These are phyloP conservation scores for Monosporascus cannonballus DNA, from an alignment of 2,329 filamentous ascomycete species.

Conservation along the genomic window DNA sequence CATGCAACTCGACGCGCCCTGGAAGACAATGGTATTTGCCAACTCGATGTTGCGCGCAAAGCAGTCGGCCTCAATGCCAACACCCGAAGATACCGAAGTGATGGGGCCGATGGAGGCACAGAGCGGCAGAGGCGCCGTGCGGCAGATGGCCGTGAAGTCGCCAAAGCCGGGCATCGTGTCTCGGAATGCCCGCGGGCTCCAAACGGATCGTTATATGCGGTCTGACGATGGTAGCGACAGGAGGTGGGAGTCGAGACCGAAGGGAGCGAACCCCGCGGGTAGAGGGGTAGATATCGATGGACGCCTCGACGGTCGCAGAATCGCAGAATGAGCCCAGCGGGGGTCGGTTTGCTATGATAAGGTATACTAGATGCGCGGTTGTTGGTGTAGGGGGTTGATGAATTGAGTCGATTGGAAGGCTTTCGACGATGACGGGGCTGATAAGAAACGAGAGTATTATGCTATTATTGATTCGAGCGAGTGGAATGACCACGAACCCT, in stretches of 20 bases:
- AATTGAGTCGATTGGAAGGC: neutral
- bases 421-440: neutral
- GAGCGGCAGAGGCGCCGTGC: slow-evolving; percentile 76
- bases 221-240: neutral
- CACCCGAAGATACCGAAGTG: slow-evolving; percentile 58
- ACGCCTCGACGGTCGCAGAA: too few relatives aligned
- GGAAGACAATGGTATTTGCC: slow-evolving; percentile 97
- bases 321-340: too few relatives aligned
- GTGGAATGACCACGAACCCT: neutral
- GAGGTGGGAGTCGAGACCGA: neutral
- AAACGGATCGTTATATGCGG: neutral
- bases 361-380: neutral
- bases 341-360: too few relatives aligned
- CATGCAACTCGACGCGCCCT: slow-evolving; percentile 83
- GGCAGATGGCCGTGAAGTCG: slow-evolving; percentile 83
- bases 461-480: neutral
- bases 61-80: slow-evolving; percentile 83
- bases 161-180: slow-evolving; percentile 73
- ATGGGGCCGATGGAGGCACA: slow-evolving; percentile 79
- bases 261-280: neutral
- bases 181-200: neutral
- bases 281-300: too few relatives aligned
- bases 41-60: slow-evolving; percentile 93
- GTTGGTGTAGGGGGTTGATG: neutral
- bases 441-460: neutral